phyloP scores from a whole-genome alignment of 306 rosid genomes.

The Cicer bijugum region DNA sequence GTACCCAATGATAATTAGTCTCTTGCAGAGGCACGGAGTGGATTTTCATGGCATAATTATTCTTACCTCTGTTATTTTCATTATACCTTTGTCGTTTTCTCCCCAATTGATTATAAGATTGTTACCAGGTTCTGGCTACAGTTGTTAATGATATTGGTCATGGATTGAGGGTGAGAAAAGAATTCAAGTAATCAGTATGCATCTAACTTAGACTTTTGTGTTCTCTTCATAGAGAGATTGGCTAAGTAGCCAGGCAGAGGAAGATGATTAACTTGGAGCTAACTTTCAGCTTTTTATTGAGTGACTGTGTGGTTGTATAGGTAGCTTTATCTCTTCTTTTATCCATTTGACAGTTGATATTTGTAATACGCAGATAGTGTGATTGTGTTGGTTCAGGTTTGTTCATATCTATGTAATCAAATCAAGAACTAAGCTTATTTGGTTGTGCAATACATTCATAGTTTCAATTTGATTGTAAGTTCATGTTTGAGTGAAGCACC shows the following conservation, averaged over 20 bases:
- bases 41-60: constrained; percentile 52
- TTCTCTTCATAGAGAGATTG: constrained; percentile 70
- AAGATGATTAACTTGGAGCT: constrained; percentile 80
- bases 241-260: constrained; percentile 56
- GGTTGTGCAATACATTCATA: constrained; percentile 60
- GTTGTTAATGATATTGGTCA: constrained; percentile 49
- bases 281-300: constrained; percentile 69
- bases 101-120: constrained; percentile 62
- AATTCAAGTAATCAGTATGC: constrained; percentile 62
- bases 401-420: constrained; percentile 82
- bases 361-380: constrained; percentile 84
- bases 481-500: constrained; percentile 44
- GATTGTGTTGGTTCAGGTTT: constrained; percentile 79
- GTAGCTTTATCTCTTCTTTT: constrained; percentile 54
- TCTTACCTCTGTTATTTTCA: constrained; percentile 44
- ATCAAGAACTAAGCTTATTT: constrained; percentile 62
- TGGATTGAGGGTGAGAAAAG: constrained; percentile 50
- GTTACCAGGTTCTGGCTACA: constrained; percentile 70
- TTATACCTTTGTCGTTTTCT: constrained; percentile 39
- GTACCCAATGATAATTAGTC: constrained; percentile 79
- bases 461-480: constrained; percentile 50
- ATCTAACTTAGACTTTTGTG: constrained; percentile 78
- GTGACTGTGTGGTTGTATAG: constrained; percentile 92
- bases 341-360: constrained; percentile 61
- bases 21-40: constrained; percentile 50